Base-by-base conservation (phyloP, 805 yeast species). In the Zygosaccharomyces bailii region DNA sequence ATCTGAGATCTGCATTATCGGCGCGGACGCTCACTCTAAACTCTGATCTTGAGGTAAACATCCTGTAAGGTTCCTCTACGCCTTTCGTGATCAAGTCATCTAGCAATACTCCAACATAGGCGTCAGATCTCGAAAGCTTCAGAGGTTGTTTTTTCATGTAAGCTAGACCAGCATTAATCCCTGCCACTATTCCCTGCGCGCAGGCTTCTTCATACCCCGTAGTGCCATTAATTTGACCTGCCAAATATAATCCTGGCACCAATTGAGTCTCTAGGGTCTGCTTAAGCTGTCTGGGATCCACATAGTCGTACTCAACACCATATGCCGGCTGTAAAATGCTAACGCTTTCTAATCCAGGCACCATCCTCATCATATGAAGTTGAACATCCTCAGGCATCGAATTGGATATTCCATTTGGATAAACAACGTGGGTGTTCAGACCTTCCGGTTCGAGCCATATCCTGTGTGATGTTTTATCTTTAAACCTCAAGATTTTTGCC, bases 121-220 rank as follows among this genome's bases (percentile, higher is more conserved):
- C 97, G 60, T 89, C 91, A 0, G 87, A 75, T 48, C 99, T 72
- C 5, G 78, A 74, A 9, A 93, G 55, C 20, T 69, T 70, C 46
- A 93, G 64, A 1, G 78, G 76, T 1, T 65, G 66, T 6, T 61
- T 60, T 24, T 56, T 58, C 9, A 65, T 60, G 0, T 80, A 56
- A 1, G 57, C 40, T 19, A 88, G 68, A 0, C 96, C 96, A 0
- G 99, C 97, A 63, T 93, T 93, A 31, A 90, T 82, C 7, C 99
- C 99, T 1, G 99, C 99, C 35, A 93, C 68, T 43, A 88, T 74
- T 1, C 99, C 99, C 59, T 93, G 99, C 0, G 98, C 85, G 2
- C 96, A 96, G 0, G 99, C 99, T 62, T 93, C 99, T 68, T 93
- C 99, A 57, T 93, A 93, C 0, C 99, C 99, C 0, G 99, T 93